Evolutionary conservation across 176 grass and related monocot species (phyloP), one percentile per base, ranked within the genome.

Genomic region (Areca catechu): DNA sequence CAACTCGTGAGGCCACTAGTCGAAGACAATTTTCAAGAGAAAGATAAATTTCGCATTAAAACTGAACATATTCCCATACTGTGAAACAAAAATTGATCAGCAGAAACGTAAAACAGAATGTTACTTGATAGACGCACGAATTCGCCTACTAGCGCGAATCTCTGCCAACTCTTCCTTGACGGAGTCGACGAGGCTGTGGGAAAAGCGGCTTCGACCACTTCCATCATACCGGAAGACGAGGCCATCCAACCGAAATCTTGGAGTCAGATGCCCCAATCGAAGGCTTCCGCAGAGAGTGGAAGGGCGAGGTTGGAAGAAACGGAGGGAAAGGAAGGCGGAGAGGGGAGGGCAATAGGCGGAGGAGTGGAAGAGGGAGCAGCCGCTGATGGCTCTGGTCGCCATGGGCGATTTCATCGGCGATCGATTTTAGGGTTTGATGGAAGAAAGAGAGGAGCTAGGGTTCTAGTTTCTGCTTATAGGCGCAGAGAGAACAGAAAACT

Each of bases 111-210:
- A 56, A 5, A 15, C 20, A 48, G 19, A 20, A 15, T 22, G 16
- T 77, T 91, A 92, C 93, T 74, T 91, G 0, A 77, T 72, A 10
- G 87, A 82, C 7, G 71, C 75, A 34, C 72, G 61, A 30, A 65
- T 57, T 22, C 61, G 72, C 30, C 75, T 70, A 15, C 43, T 79
- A 16, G 71, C 57, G 2, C 51, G 87, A 68, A 67, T 55, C 27
- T 54, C n/a, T 4, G 65, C 65, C 18, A 97, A 77, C 77, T 92
- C 93, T 59, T 92, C 69, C 72, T 84, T 51, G 48, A 91, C 68
- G 19, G 71, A 74, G 54, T 88, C 75, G 20, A 85, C 75, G 49
- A 92, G 66, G 29, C 60, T 88, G 58, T 83, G 80, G 12, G n/a
- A 56, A 27, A 59, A 49, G 20, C 72, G 64, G 21, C 58, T 62